Evolutionary conservation across 352 stramenopile species (phyloP), one percentile per base, ranked within the genome.

Genomic region (Phytophthora meadii): DNA sequence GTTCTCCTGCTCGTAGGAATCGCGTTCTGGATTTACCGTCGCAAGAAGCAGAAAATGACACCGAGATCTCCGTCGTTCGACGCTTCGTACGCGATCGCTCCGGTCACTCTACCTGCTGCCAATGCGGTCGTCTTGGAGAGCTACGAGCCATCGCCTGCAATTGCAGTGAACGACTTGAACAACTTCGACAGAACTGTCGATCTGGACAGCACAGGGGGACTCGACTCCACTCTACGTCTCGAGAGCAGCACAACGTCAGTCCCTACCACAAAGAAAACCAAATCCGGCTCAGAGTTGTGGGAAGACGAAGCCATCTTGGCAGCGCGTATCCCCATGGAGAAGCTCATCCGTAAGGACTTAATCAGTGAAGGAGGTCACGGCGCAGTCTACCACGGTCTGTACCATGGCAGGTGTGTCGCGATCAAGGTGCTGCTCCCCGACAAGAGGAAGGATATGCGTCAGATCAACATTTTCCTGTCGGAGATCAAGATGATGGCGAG

Each of bases 401-500:
- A 88, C 52, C 70, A 68, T 14, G 70, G 59, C 14, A 55, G 81
- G n/a, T 50, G 45, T 2, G 76, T 91, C 30, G 82, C 78, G 12
- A 84, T 89, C 50, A 91, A 91, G 60, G 68, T 84, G 46, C 45
- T 81, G 11, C 51, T 74, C 9, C 58, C 58, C 14, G 70, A 77
- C 15, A 79, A 78, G 42, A 56, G 66, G 28, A 74, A 68, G 30
- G 70, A 81, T 30, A 69, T 81, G 73, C 61, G 65, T 25, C 68
- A 89, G 50, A 86, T 89, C 40, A 73, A 80, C 19, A 68, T 70
- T 10, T 88, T 91, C 55, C 54, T 87, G 19, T 54, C 55, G 12
- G 79, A 91, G 55, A 79, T 83, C 39, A 84, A 84, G 53, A 61
- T 89, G 46, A 86, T 90, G 73, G 69, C 81, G 8, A 72, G 41